Percentiles rank a stretch among this genome's conserved stretches.
These are phyloP conservation scores for Arbutus unedo DNA, from an alignment of 148 eudicot species.

Conservation along the genomic window DNA sequence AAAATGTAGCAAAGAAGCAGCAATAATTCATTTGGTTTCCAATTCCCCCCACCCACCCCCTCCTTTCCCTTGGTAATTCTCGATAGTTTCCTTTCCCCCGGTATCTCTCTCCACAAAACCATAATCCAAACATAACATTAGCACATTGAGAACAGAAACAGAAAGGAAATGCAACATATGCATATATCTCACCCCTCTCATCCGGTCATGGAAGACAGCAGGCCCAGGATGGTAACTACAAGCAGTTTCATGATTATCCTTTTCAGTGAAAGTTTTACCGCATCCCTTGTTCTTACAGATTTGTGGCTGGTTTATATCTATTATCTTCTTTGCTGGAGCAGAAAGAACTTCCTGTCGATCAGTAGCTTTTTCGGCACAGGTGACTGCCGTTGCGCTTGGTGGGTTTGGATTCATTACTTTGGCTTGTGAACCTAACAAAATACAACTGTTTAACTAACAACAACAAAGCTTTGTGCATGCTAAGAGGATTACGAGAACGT, in stretches of 20 bases:
- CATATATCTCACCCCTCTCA: slow-evolving; percentile 74
- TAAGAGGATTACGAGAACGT: not conserved
- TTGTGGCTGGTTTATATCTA: slow-evolving; percentile 73
- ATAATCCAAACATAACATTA: not conserved
- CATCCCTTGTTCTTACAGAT: slow-evolving; percentile 86
- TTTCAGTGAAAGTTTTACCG: slow-evolving; percentile 78
- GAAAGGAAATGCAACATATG: not conserved
- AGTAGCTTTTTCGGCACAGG: slow-evolving; percentile 26
- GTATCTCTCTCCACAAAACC: not conserved
- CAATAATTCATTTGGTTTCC: not conserved
- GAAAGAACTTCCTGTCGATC: slow-evolving; percentile 24
- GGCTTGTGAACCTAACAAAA: slow-evolving; percentile 57
- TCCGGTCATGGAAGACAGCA: slow-evolving; percentile 79
- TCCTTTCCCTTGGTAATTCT: too few species aligned
- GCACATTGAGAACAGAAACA: not conserved
- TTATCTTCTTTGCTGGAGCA: slow-evolving; percentile 43
- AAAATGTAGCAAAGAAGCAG: not conserved
- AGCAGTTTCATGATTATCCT: slow-evolving; percentile 71
- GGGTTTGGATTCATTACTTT: slow-evolving; percentile 36
- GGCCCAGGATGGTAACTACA: slow-evolving; percentile 96
- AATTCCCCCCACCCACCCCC: too few species aligned
- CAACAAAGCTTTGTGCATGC: not conserved
- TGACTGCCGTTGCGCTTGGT: slow-evolving; percentile 22
- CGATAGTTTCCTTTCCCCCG: too few species aligned
- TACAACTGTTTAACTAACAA: not conserved